Conservation (phyloP, 2,329 filamentous ascomycete genomes). For the Curvularia sp. region DNA sequence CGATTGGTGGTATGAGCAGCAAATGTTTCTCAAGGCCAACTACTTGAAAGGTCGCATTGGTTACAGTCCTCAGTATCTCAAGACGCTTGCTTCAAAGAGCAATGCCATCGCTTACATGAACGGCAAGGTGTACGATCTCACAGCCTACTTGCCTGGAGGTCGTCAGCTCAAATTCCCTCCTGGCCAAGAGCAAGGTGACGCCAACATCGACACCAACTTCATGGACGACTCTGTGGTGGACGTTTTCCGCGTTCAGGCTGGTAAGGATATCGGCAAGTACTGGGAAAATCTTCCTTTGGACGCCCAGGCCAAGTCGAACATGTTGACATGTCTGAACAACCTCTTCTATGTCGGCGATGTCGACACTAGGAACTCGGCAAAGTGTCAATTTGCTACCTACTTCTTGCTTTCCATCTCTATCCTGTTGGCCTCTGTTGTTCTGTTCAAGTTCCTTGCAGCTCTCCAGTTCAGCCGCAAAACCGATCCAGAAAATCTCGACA, state of each 20-base stretch:
- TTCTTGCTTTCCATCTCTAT: conserved; percentile 85
- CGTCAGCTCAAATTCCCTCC: conserved; percentile 66
- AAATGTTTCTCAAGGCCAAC: conserved; percentile 75
- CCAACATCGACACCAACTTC: conserved; percentile 69
- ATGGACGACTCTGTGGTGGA: conserved; percentile 78
- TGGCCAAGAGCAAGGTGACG: conserved; percentile 55
- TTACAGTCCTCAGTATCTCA: conserved; percentile 79
- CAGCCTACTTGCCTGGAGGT: conserved; percentile 79
- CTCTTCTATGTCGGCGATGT: conserved; percentile 93
- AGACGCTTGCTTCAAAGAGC: conserved; percentile 70
- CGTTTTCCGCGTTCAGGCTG: conserved; percentile 78
- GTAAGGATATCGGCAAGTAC: conserved; percentile 80
- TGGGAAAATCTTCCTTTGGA: conserved; percentile 76
- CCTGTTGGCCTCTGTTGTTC: conserved; percentile 80
- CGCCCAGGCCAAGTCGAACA: conserved; percentile 64
- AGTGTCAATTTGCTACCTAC: conserved; percentile 88
- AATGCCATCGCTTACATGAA: conserved; percentile 80
- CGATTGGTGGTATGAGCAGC: conserved; percentile 93
- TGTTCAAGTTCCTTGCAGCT: conserved; percentile 96
- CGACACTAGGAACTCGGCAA: conserved; percentile 85
- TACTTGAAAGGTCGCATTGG: conserved; percentile 90
- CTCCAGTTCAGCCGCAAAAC: conserved; percentile 93
- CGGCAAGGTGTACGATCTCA: conserved; percentile 85
- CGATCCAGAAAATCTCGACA: conserved; percentile 93
- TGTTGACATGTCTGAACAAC: conserved; percentile 87